A percentile compares a stretch with the other conserved stretches of the same genome.
These are phyloP conservation scores for Stipa capillata DNA, from an alignment of 176 grass and related monocot species.

Conservation along the genomic window DNA sequence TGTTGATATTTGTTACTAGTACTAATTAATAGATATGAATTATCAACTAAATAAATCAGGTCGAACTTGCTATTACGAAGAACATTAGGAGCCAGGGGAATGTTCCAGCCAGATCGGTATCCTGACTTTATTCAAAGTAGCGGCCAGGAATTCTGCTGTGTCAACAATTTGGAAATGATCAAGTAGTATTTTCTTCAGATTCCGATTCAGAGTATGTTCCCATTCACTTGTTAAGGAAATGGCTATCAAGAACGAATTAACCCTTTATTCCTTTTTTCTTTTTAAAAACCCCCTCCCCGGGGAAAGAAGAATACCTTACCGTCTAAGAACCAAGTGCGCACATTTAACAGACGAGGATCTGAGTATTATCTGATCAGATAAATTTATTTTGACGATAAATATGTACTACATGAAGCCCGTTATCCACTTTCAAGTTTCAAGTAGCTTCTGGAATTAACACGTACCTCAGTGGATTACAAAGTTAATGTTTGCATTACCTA, in stretches of 20 bases:
- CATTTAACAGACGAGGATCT: too few species aligned
- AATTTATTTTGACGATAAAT: not conserved
- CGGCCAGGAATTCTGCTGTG: not conserved
- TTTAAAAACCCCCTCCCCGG: not conserved
- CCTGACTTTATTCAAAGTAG: not conserved
- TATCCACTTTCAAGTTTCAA: not conserved
- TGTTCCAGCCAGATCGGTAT: too few species aligned
- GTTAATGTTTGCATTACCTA: slow-evolving; percentile 19
- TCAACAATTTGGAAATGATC: not conserved
- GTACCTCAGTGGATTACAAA: not conserved
- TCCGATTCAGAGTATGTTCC: not conserved
- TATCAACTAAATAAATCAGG: too few species aligned
- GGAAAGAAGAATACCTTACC: not conserved
- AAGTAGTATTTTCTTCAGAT: too few species aligned
- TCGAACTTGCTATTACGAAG: too few species aligned
- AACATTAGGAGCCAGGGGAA: too few species aligned
- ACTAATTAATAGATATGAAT: too few species aligned
- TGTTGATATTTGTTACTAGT: too few species aligned
- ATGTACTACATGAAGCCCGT: not conserved
- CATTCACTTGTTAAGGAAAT: not conserved
- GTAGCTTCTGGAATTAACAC: not conserved
- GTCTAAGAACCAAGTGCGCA: too few species aligned
- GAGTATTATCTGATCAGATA: not conserved
- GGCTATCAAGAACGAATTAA: not conserved
- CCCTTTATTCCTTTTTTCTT: not conserved